phyloP scores from a whole-genome alignment of 805 yeast species.

The Danielia oregonensis region DNA sequence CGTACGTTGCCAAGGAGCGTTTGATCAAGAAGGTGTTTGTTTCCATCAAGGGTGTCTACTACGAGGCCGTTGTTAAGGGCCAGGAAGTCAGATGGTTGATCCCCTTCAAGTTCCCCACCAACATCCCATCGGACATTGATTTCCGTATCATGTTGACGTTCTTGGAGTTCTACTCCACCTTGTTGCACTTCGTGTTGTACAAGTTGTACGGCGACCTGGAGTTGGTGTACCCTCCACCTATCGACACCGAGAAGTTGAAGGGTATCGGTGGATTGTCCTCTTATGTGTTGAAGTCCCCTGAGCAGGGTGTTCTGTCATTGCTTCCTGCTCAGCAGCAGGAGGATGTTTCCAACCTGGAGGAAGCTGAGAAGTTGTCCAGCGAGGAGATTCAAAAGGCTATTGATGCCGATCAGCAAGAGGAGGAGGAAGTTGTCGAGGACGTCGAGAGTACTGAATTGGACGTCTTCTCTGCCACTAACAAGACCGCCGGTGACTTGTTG shows the following conservation, averaged over 20 bases:
- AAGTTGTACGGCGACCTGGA: slow-evolving; percentile 82
- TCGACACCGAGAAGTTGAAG: slow-evolving; percentile 67
- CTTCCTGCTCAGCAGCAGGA: slow-evolving; percentile 28
- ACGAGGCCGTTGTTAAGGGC: slow-evolving; percentile 85
- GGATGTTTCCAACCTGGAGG: slow-evolving; percentile 9
- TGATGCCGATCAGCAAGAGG: slow-evolving; percentile 19
- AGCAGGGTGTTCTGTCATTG: slow-evolving; percentile 31
- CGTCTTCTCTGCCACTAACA: slow-evolving; percentile 60
- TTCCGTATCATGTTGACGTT: slow-evolving; percentile 96
- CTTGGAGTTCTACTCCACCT: slow-evolving; percentile 90
- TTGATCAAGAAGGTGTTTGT: slow-evolving; percentile 86
- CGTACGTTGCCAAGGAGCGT: slow-evolving; percentile 83
- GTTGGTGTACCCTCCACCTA: slow-evolving; percentile 86
- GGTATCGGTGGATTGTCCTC: slow-evolving; percentile 88
- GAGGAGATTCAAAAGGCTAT: slow-evolving; percentile 48
- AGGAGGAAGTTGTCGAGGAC: slow-evolving; percentile 31
- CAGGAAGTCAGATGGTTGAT: slow-evolving; percentile 95
- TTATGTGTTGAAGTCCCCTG: slow-evolving; percentile 63
- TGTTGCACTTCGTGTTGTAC: slow-evolving; percentile 81
- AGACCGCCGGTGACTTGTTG: slow-evolving; percentile 65
- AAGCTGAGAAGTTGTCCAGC: slow-evolving; percentile 35
- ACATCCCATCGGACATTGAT: slow-evolving; percentile 90
- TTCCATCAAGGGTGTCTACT: slow-evolving; percentile 94
- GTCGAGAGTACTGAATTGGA: slow-evolving; percentile 47
- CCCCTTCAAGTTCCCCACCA: slow-evolving; percentile 95